Base-by-base conservation (phyloP, 2,329 filamentous ascomycete genomes). In the Ceratocystis harringtonii region DNA sequence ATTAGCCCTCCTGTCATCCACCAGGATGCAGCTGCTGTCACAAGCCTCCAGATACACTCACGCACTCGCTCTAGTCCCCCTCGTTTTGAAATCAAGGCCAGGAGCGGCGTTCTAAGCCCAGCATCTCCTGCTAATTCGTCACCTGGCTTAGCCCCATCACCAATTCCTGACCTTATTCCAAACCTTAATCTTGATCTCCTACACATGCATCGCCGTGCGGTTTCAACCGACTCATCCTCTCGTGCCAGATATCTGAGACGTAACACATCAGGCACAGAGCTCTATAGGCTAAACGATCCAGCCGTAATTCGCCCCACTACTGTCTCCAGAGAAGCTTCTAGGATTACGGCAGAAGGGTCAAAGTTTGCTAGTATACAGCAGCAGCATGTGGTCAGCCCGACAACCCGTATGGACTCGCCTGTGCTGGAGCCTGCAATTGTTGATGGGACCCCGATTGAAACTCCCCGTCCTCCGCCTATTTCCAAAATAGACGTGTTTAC, bases 401-500 rank as follows among this genome's bases (percentile, higher is more conserved):
- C 19, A 45, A 22, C 19, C 4, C 12, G 25, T 30, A 50, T 52
- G 25, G 65, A 66, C 17, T 66, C 65, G 1, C 61, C 65, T 5
- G 43, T 63, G 5, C 41, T 66, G 43, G 61, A 44, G 30, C 52
- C 61, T 30, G 61, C 50, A 25, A 63, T 66, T 61, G 55, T 66
- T 60, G 65, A 66, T 58, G 65, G 65, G 5, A 63, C 63, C 1
- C 64, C 58, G 3, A 65, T 65, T 45, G 64, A 65, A 32, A 65
- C 58, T 12, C 65, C 65, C 2, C 50, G 61, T 8, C 65, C 65
- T 19, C 65, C 65, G 12, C 52, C 65, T 8, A 66, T 66, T 58
- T 63, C 65, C 3, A 66, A 66, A 43, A 58, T 52, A 8, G 61
- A 66, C 4, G 10, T 36, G 17, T 19, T 36, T 12, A 28, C 28